phyloP scores from a whole-genome alignment of 1,139 yeast genomes.

The Suhomyces bribrorum region DNA sequence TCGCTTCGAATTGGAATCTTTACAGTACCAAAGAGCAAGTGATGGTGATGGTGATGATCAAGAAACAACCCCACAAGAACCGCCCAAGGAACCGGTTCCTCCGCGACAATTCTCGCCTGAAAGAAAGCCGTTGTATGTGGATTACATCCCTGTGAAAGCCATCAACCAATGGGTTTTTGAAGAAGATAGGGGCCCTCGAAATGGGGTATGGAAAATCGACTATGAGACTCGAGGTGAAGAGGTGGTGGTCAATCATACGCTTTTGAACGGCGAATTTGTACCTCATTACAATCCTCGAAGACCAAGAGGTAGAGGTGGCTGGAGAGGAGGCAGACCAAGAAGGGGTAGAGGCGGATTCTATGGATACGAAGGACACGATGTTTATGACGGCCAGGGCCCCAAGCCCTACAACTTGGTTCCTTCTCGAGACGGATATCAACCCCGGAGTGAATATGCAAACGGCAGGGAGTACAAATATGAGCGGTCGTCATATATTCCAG shows the following conservation, averaged over 20 bases:
- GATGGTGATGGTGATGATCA: conserved; percentile 9
- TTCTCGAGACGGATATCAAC: conserved; percentile 7
- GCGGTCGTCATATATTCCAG: conserved; percentile 21
- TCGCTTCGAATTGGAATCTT: conserved; percentile 23
- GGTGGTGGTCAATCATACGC: conserved; percentile 40
- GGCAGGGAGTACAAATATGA: conserved; percentile 13
- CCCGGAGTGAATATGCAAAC: conserved; percentile 2
- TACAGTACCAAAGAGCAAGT: conserved; percentile 20
- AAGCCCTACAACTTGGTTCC: conserved; percentile 17
- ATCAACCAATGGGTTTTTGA: conserved; percentile 50
- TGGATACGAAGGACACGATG: conserved; percentile 7
- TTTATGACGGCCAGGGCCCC: conserved; percentile 13
- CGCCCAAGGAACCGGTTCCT: conserved; percentile 12
- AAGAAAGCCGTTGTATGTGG: conserved; percentile 37
- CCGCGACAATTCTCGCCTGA: conserved; percentile 24
- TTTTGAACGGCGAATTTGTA: conserved; percentile 37
- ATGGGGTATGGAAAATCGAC: conserved; percentile 47
- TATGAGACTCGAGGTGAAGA: conserved; percentile 36
- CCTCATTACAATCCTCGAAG: conserved; percentile 22
- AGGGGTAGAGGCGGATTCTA: conserved; percentile 8
- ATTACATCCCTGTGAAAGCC: conserved; percentile 48
- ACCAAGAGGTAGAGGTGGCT: conserved; percentile 15
- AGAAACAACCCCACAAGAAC: conserved; percentile 11
- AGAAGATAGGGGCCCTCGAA: conserved; percentile 45
- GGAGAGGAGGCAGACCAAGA: conserved; percentile 9